Evolutionary conservation across 2,329 filamentous ascomycete genomes (phyloP).

Genomic region (Purpureocillium lavendulum): DNA sequence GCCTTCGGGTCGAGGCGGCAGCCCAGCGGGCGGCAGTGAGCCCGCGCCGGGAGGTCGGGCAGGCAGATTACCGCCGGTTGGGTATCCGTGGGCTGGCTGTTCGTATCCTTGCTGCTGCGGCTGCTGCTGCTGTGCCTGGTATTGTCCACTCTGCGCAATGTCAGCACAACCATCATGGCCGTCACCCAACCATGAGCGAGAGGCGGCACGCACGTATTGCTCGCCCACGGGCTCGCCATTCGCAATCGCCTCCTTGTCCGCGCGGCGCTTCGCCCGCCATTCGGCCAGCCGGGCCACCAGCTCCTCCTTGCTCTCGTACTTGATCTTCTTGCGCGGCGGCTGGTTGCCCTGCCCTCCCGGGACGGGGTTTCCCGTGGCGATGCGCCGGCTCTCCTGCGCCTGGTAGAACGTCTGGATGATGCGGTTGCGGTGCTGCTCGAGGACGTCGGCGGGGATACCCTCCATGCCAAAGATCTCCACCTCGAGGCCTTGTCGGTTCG

Average conservation of each 20-base stretch:
- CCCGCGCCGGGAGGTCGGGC: slow-evolving; percentile 34
- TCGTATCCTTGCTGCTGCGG: slow-evolving; percentile 13
- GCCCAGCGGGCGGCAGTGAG: slow-evolving; percentile 27
- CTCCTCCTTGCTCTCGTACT: slow-evolving; percentile 68
- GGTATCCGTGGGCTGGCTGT: slow-evolving; percentile 23
- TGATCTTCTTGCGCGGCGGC: slow-evolving; percentile 60
- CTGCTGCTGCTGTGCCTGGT: slow-evolving; percentile 13
- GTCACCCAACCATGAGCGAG: not conserved
- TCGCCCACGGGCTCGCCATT: slow-evolving; percentile 45
- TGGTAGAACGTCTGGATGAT: slow-evolving; percentile 82
- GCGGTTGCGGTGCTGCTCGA: slow-evolving; percentile 76
- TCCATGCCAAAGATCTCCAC: slow-evolving; percentile 99
- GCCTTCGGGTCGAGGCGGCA: slow-evolving; percentile 35
- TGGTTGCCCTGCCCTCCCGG: slow-evolving; percentile 58
- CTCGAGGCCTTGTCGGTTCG: slow-evolving; percentile 76
- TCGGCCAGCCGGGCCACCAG: slow-evolving; percentile 74
- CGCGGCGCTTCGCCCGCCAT: slow-evolving; percentile 60
- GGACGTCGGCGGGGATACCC: slow-evolving; percentile 80
- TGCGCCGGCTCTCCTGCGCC: slow-evolving; percentile 72
- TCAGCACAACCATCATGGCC: not conserved
- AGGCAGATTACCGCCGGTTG: slow-evolving; percentile 32
- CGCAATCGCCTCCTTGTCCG: slow-evolving; percentile 40
- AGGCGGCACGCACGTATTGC: slow-evolving; percentile 46
- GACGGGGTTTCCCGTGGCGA: slow-evolving; percentile 75
- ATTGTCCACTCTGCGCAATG: slow-evolving; percentile 10